These are phyloP conservation scores for Apiotrichum gamsii DNA, from an alignment of 1,284 basidiomycete genomes.

Conservation along the genomic window DNA sequence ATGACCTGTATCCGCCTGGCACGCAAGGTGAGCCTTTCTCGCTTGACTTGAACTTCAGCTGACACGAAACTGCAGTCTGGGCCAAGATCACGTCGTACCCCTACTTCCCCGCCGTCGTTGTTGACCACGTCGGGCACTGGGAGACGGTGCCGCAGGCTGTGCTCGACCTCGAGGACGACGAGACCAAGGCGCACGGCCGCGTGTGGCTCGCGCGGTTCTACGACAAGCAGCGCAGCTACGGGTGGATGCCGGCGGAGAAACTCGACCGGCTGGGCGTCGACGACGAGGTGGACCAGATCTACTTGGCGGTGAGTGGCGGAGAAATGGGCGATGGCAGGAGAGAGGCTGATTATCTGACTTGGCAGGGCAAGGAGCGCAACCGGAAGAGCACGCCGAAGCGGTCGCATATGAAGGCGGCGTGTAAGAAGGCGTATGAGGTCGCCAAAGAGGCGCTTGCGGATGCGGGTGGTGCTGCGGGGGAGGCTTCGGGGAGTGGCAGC, in stretches of 20 bases:
- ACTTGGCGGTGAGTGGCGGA: constrained; percentile 46
- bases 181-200: constrained; percentile 6
- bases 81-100: constrained; percentile 42
- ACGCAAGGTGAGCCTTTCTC: constrained; percentile 32
- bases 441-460: too few species aligned
- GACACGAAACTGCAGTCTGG: constrained; percentile 36
- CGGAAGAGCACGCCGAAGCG: constrained; percentile 20
- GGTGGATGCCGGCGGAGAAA: constrained; percentile 53
- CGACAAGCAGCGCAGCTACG: constrained; percentile 58
- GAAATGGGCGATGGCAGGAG: too few species aligned
- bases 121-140: constrained; percentile 47
- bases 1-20: constrained; percentile 29
- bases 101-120: constrained; percentile 47
- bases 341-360: too few species aligned
- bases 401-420: constrained; percentile 10
- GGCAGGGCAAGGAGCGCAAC: constrained; percentile 28
- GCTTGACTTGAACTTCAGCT: constrained; percentile 4
- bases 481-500: too few species aligned
- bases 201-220: constrained; percentile 60
- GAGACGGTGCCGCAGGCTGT: constrained; percentile 54
- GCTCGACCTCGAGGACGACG: constrained; percentile 42
- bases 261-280: constrained; percentile 57
- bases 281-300: constrained; percentile 22
- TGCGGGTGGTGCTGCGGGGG: too few species aligned
- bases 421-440: constrained; percentile 17